These are phyloP conservation scores for Trichosporon inkin DNA, from an alignment of 1,284 basidiomycete species.

Conservation along the genomic window DNA sequence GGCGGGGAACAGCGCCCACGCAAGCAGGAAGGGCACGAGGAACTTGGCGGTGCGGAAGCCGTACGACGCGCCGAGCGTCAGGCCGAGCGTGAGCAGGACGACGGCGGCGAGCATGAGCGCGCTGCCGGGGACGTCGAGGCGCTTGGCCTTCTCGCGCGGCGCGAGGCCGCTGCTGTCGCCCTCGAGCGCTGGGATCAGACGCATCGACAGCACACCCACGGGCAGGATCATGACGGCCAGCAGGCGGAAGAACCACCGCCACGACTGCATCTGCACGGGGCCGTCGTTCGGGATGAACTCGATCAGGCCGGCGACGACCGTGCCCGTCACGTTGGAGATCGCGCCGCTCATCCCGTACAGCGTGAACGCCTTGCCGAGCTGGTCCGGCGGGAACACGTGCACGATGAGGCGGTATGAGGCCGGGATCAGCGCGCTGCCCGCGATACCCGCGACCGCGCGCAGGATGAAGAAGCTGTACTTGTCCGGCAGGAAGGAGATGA, in stretches of 20 bases:
- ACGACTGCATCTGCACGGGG: slow-evolving; percentile 33
- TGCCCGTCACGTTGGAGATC: slow-evolving; percentile 41
- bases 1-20: slow-evolving; percentile 35
- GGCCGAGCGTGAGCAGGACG: slow-evolving; percentile 44
- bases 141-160: slow-evolving; percentile 15
- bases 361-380: slow-evolving; percentile 40
- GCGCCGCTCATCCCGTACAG: slow-evolving; percentile 46
- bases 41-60: slow-evolving; percentile 42
- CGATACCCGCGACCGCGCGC: slow-evolving; percentile 36
- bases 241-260: slow-evolving; percentile 43
- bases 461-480: slow-evolving; percentile 38
- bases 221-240: slow-evolving; percentile 32
- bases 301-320: slow-evolving; percentile 43
- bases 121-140: slow-evolving; percentile 40
- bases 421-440: slow-evolving; percentile 36
- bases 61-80: slow-evolving; percentile 44
- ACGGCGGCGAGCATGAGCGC: slow-evolving; percentile 37
- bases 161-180: slow-evolving; percentile 17
- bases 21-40: slow-evolving; percentile 47
- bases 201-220: slow-evolving; percentile 25
- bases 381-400: slow-evolving; percentile 34
- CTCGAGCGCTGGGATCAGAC: slow-evolving; percentile 29
- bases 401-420: slow-evolving; percentile 46
- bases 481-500: slow-evolving; percentile 38
- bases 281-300: slow-evolving; percentile 44